Base-by-base conservation (phyloP, 495 filamentous ascomycete species). In the Penicillium macrosclerotiorum region DNA sequence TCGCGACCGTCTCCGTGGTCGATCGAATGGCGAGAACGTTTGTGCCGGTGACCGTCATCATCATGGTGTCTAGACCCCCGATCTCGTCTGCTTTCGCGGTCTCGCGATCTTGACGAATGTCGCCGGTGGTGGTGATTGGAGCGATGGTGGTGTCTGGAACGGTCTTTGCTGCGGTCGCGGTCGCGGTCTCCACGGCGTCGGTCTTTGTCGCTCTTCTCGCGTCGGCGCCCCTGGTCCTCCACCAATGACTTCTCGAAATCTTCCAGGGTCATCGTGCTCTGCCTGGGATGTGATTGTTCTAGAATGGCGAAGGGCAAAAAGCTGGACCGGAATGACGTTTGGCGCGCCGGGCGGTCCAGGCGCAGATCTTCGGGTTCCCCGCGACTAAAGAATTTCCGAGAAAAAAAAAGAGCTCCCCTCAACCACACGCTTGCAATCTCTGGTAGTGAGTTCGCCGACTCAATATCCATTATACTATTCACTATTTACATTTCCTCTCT, bases 221-320 rank as follows among this genome's bases (percentile, higher is more conserved):
- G 57, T 33, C 60, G 54, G 27, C 38, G 52, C 27, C 68, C 60
- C 30, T 82, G 14, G 24, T 63, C 67, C 45, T 74, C 62, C 14
- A 63, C 67, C 29, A 79, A 52, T 3, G 71, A 71, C 43, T 77
- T 78, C 39, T 78, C 77, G 45, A 79, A 78, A 41, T 77, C 75
- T 55, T 79, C 77, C 36, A 79, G 53, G 11, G 71, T 73, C 77
- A 79, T 81, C 9, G 27, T 68, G 43, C 8, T 30, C 7, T n/a
- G 9, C 17, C 25, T 22, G 13, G 20, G 18, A 26, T n/a, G 18
- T 22, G 26, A 34, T 37, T 20, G 31, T 32, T 22, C 23, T 14
- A n/a, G 33, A 40, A 37, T 36, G 37, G 36, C 29, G 42, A 41
- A 42, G 31, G 42, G 40, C 47, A 37, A 40, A 49, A 45, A 52